phyloP scores from a whole-genome alignment of 1,284 basidiomycete genomes.

The Mycena sp. region DNA sequence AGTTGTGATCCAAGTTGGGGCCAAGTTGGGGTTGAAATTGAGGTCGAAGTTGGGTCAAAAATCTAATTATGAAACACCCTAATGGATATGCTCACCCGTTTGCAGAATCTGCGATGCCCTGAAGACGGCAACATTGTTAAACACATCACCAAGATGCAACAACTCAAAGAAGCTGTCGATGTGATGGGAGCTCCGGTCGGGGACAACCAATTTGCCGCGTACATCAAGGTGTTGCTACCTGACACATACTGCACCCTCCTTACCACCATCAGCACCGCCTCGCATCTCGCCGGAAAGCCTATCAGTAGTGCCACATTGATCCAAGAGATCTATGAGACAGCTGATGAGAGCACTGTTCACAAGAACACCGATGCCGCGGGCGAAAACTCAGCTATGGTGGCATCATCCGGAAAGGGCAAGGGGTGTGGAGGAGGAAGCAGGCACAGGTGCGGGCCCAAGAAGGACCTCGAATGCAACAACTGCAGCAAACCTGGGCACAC shows the following conservation, averaged over 20 bases:
- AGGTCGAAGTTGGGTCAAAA: no score
- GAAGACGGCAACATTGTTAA: no score
- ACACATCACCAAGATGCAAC: no score
- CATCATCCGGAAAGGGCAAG: no score
- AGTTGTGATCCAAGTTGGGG: no score
- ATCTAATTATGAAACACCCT: no score
- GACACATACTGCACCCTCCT: constrained; percentile 30
- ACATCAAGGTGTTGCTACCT: constrained; percentile 32
- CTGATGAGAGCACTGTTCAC: constrained; percentile 16
- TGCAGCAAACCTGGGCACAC: constrained; percentile 38
- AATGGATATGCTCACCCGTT: no score
- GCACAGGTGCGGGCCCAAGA: constrained; percentile 1
- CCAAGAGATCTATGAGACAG: no score
- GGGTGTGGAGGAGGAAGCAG: constrained; percentile 1
- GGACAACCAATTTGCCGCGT: constrained; percentile 32
- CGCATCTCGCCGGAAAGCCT: constrained; percentile 10
- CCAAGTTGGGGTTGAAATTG: no score
- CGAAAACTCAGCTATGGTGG: neutral
- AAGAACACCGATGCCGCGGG: constrained; percentile 14
- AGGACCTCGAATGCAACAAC: constrained; percentile 25
- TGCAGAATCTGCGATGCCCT: no score
- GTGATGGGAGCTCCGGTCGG: no score
- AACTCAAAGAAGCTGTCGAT: no score
- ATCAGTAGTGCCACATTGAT: constrained; percentile 22
- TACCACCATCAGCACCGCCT: constrained; percentile 23